Conservation (phyloP, 1,284 basidiomycete genomes). For the Coniferiporia weirii region DNA sequence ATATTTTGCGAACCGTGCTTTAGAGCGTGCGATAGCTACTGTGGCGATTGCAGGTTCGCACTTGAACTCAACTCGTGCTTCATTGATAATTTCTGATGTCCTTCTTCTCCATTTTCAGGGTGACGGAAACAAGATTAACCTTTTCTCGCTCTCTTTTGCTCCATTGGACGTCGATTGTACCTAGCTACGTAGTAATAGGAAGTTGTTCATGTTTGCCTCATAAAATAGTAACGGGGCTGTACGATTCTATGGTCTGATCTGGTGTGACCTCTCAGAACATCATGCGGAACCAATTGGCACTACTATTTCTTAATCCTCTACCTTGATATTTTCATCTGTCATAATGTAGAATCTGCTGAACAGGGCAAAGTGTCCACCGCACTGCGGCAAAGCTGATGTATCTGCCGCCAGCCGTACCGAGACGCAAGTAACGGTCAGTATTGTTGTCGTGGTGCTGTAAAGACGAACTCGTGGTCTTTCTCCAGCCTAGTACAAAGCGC, state of each 20-base stretch:
- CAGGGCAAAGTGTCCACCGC: too few relatives aligned
- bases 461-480: too few relatives aligned
- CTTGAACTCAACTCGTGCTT: not conserved
- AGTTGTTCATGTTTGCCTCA: conserved; percentile 1
- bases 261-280: not conserved
- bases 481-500: too few relatives aligned
- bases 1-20: conserved; percentile 72
- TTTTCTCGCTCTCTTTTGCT: not conserved
- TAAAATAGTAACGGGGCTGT: conserved; percentile 14
- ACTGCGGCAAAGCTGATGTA: too few relatives aligned
- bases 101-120: not conserved
- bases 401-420: too few relatives aligned
- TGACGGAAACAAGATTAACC: not conserved
- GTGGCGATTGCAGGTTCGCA: conserved; percentile 1
- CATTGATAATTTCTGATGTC: conserved; percentile 18
- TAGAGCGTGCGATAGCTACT: conserved; percentile 47
- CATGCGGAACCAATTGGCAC: not conserved
- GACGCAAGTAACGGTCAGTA: too few relatives aligned
- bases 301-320: too few relatives aligned
- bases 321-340: too few relatives aligned
- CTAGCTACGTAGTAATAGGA: conserved; percentile 11
- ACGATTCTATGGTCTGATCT: conserved; percentile 10
- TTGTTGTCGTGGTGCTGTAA: too few relatives aligned
- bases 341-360: too few relatives aligned
- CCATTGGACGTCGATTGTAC: conserved; percentile 10